Base-by-base conservation (phyloP, 192 early-diverging fungal genomes). In the Irineochytrium annulatum region DNA sequence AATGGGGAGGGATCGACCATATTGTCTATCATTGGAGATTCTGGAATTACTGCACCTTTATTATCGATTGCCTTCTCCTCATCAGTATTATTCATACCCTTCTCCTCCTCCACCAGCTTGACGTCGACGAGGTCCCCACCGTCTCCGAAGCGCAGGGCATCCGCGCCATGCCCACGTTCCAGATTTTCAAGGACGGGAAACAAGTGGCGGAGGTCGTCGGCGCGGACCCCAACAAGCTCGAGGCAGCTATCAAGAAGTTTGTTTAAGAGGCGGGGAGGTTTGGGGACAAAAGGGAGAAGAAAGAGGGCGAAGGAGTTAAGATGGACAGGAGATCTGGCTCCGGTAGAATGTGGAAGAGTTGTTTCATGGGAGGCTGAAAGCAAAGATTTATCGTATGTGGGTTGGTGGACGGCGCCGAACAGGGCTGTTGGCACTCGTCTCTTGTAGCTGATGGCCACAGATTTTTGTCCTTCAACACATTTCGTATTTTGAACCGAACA, bases 121-220 rank as follows among this genome's bases (percentile, higher is more conserved):
- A 84, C 63, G 79, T 84, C 11, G 82, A 84, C 65, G 74, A 80
- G 43, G 64, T 71, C 32, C 63, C 74, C 24, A 74, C 77, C 19
- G 74, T 78, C 28, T 75, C 82, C 24, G 70, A 78, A 43, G 8
- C 43, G 35, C 66, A 54, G 35, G 70, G 69, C 26, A 63, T 84
- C 41, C 37, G 56, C 13, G 81, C 81, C 68, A 93, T 91, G 87
- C 91, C 91, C 34, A 91, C 90, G 20, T 93, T 93, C 77, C 86
- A 88, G 59, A 78, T 93, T 60, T 95, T 78, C 79, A 80, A 86
- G 58, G 79, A 75, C 55, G 89, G 85, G 27, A 77, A 86, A 19
- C 84, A 85, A 68, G 77, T 93, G 43, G 82, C 68, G 34, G 87
- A 92, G 67, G 55, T 98, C 33, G 78, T 83, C 51, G 95, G 95